phyloP scores from a whole-genome alignment of 2,329 filamentous ascomycete species.

The Cercospora sesami region DNA sequence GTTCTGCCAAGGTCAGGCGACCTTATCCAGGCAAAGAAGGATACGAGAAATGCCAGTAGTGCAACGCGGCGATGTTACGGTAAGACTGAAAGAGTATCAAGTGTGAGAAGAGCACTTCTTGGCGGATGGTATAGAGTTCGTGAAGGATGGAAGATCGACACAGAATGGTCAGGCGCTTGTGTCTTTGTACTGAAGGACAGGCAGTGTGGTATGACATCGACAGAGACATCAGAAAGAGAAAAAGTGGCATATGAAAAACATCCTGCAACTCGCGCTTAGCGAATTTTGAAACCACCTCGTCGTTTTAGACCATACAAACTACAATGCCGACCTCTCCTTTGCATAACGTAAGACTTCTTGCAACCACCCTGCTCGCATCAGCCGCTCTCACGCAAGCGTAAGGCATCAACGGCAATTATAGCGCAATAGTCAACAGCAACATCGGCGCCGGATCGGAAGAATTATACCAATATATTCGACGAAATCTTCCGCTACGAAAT shows the following conservation, averaged over 20 bases:
- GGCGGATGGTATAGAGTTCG: background rate
- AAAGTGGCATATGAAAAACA: no score
- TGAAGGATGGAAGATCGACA: background rate
- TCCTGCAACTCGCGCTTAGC: no score
- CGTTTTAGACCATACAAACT: no score
- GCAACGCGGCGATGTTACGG: background rate
- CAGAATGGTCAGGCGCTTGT: background rate
- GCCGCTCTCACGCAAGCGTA: background rate
- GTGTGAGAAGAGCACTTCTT: background rate
- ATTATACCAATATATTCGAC: background rate
- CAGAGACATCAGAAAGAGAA: no score
- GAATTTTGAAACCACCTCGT: no score
- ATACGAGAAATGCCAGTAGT: background rate
- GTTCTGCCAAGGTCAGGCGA: background rate
- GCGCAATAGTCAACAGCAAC: background rate
- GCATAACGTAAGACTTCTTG: background rate
- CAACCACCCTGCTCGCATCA: no score
- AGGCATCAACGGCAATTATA: background rate
- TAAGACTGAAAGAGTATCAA: background rate
- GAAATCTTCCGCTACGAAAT: slow-evolving; percentile 2
- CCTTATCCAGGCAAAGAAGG: background rate
- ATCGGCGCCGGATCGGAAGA: background rate
- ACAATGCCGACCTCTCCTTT: background rate
- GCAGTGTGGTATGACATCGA: no score
- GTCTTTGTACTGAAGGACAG: no score